Evolutionary conservation across 345 rosid genomes (phyloP), one percentile per base, ranked within the genome.

Genomic region (Brassica cretica): DNA sequence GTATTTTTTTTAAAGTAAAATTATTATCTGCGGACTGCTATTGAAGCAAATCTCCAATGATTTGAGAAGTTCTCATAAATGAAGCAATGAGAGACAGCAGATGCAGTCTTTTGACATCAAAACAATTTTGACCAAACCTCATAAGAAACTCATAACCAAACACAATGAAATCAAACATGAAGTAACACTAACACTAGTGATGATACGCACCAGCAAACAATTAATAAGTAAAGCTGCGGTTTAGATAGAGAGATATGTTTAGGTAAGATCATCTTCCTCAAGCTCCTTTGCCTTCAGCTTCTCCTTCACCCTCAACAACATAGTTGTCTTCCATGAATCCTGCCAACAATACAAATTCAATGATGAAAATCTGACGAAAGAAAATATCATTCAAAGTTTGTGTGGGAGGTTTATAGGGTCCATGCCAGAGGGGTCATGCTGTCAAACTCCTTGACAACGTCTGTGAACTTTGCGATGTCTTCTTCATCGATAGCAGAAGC

Each of bases 221-320:
- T 2, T 16, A 37, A 51, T 25, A 68, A 64, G 64, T 11, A 27
- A 70, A 58, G 74, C 29, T 53, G 19, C 12, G 30, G 71, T 70
- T 46, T 16, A 14, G 74, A 62, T n/a, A 30, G 75, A 68, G 65
- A 56, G 11, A 21, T 41, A 12, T 63, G 72, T 72, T 89, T 84
- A 94, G 80, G 99, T 96, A 66, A 96, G 98, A 78, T 96, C 98
- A 77, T 93, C 99, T 80, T 93, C 99, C 75, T 96, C 99, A 62
- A 91, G 58, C 82, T 96, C 99, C 82, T 87, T 90, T 64, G 95
- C 96, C 81, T 96, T 96, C 76, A 96, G 87, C 90, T 91, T 96
- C 77, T 96, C 98, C 85, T 96, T 96, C 83, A 96, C 98, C 84
- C 99, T 87, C 88, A 93, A 80, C 65, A 96, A 81, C 78, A 93